These are phyloP conservation scores for Trichoderma atrobrunneum DNA, from an alignment of 2,329 filamentous ascomycete species.

Conservation along the genomic window DNA sequence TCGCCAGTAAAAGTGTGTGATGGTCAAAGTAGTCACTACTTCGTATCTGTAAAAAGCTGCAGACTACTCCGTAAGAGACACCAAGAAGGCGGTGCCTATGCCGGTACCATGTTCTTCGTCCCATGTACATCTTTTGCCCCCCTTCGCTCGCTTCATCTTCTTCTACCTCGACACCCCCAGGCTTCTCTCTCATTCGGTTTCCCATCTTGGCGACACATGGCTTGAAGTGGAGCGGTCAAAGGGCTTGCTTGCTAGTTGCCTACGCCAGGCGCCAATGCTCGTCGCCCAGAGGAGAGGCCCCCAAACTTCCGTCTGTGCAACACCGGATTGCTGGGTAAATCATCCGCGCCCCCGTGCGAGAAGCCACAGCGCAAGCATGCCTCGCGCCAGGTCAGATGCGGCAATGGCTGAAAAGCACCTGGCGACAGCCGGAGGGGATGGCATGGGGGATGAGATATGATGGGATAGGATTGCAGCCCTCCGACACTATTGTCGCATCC, in stretches of 20 bases:
- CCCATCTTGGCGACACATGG: constrained; percentile 19
- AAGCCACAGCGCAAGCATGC: background rate
- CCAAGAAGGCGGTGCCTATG: background rate
- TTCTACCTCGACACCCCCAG: background rate
- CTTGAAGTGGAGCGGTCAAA: constrained; percentile 7
- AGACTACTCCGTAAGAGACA: background rate
- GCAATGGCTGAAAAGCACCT: background rate
- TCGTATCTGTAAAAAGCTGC: background rate
- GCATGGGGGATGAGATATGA: background rate
- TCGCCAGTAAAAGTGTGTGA: background rate
- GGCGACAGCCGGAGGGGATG: background rate
- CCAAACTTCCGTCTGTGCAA: constrained; percentile 8
- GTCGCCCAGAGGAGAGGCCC: background rate
- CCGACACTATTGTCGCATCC: background rate
- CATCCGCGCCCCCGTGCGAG: constrained; percentile 6
- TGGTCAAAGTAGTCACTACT: background rate
- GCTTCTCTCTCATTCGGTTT: background rate
- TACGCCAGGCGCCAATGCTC: background rate
- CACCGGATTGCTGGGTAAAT: constrained; percentile 17
- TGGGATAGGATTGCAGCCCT: background rate
- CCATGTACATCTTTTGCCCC: background rate
- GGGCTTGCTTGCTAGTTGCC: constrained; percentile 1
- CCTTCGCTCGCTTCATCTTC: background rate
- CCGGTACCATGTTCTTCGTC: background rate
- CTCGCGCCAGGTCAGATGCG: background rate